Percentiles rank a stretch among this genome's conserved stretches.
Evolutionary conservation across 176 grass and related monocot genomes (phyloP).

Genomic region (Triticum timopheevii): DNA sequence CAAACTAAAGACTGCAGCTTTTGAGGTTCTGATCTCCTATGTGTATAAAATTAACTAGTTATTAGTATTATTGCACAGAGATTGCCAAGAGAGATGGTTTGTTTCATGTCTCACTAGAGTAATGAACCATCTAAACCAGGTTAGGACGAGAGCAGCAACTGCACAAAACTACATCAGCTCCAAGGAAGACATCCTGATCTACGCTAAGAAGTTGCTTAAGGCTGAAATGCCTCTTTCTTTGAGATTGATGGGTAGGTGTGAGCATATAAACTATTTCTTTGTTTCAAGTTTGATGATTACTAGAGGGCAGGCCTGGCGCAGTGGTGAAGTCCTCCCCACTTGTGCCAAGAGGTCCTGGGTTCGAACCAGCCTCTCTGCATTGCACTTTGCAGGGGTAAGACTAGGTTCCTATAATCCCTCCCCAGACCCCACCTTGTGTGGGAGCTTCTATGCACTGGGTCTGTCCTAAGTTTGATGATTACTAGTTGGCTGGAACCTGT

Average conservation of each 20-base stretch:
- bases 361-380: no score
- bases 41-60: constrained; percentile 14
- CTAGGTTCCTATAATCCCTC: no score
- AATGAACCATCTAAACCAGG: constrained; percentile 47
- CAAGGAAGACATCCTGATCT: constrained; percentile 76
- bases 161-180: constrained; percentile 72
- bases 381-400: no score
- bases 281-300: not conserved
- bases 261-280: not conserved
- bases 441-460: no score
- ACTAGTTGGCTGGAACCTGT: not conserved
- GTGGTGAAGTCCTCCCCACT: no score
- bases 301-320: no score
- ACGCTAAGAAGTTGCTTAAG: constrained; percentile 82
- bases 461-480: constrained; percentile 3
- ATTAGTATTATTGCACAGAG: not conserved
- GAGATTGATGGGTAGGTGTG: constrained; percentile 87
- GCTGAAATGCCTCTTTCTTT: constrained; percentile 89
- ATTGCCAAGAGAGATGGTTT: not conserved
- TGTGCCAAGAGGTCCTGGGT: no score
- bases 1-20: constrained; percentile 91
- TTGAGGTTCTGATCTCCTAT: constrained; percentile 59
- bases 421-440: no score
- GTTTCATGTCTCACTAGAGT: constrained; percentile 26
- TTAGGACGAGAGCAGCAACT: constrained; percentile 74